Evolutionary conservation across 2,329 filamentous ascomycete genomes (phyloP).

Genomic region (Fusarium pininemorale): DNA sequence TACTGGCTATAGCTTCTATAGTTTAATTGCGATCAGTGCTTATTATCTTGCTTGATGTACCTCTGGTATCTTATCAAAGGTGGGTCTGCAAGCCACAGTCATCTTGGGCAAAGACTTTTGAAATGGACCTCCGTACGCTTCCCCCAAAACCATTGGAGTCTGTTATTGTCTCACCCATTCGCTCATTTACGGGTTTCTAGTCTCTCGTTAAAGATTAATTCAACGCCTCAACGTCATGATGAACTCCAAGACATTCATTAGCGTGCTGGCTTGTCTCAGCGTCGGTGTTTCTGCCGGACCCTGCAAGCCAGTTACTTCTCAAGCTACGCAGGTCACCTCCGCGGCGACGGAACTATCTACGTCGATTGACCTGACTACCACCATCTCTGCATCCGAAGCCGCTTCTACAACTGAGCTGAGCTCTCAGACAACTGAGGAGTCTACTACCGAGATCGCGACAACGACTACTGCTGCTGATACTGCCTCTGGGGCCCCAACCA

Average conservation of each 20-base stretch:
- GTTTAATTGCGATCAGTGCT: too few relatives aligned
- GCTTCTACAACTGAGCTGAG: not conserved
- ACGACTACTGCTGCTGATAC: not conserved
- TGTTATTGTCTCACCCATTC: not conserved
- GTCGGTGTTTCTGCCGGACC: not conserved
- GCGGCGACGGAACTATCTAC: not conserved
- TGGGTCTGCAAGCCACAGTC: too few relatives aligned
- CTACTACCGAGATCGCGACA: not conserved
- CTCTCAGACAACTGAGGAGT: not conserved
- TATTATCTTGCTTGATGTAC: too few relatives aligned
- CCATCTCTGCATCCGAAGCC: not conserved
- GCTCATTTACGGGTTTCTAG: not conserved
- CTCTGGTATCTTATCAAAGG: too few relatives aligned
- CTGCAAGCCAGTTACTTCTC: not conserved
- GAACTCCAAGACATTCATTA: not conserved
- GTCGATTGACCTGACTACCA: not conserved
- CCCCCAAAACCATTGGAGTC: too few relatives aligned
- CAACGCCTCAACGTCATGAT: not conserved
- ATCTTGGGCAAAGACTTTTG: too few relatives aligned
- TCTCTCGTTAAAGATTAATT: not conserved
- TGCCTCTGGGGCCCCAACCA: not conserved
- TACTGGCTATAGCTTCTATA: too few relatives aligned
- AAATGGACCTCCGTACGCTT: too few relatives aligned
- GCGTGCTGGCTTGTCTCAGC: not conserved
- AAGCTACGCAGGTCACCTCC: not conserved